These are phyloP conservation scores for Chamaecyparis obtusa DNA, from an alignment of 75 land plant species.

Conservation along the genomic window DNA sequence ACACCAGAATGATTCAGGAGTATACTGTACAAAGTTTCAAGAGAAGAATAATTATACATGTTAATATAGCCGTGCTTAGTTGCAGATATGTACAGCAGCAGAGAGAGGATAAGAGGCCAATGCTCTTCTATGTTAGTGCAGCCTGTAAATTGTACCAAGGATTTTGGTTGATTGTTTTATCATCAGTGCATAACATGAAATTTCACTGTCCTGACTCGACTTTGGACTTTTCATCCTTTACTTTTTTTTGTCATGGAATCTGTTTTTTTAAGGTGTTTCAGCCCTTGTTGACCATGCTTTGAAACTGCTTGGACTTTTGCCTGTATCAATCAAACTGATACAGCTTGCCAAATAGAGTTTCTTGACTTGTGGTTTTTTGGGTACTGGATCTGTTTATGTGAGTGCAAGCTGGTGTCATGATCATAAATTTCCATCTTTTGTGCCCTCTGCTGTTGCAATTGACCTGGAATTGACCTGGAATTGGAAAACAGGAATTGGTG, in stretches of 20 bases:
- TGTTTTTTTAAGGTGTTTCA: background rate
- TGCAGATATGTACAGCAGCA: slow-evolving; percentile 11
- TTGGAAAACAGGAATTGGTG: no score
- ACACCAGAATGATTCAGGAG: background rate
- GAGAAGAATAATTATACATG: slow-evolving; percentile 7
- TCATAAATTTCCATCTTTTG: background rate
- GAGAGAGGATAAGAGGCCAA: background rate
- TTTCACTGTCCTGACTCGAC: background rate
- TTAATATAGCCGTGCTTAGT: background rate
- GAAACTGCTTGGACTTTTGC: background rate
- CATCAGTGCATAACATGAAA: background rate
- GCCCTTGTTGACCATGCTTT: background rate
- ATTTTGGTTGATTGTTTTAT: background rate
- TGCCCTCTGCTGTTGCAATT: background rate
- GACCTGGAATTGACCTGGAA: no score
- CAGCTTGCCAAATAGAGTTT: background rate
- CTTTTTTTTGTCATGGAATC: background rate
- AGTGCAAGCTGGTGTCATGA: slow-evolving; percentile 3
- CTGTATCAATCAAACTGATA: background rate
- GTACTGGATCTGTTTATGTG: background rate
- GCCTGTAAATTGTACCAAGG: background rate
- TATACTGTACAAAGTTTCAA: slow-evolving; percentile 13
- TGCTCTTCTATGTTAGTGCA: background rate
- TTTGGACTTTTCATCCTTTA: background rate
- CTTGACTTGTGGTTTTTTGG: background rate